phyloP scores from a whole-genome alignment of 805 yeast species.

The Sugiyamaella smithiae region DNA sequence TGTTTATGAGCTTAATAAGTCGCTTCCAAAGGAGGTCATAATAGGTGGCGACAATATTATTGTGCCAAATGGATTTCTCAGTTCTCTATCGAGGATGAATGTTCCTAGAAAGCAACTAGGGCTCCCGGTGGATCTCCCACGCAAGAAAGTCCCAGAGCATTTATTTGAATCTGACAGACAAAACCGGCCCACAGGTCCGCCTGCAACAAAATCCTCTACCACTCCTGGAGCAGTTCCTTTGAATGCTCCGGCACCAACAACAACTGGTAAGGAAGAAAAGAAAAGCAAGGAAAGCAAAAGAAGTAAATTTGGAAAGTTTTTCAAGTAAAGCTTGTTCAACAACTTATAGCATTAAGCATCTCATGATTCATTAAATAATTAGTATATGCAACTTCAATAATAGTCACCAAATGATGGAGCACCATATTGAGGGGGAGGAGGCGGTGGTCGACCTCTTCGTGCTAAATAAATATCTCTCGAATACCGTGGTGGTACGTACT shows the following conservation, averaged over 20 bases:
- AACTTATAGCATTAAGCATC: neutral
- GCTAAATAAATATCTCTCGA: neutral
- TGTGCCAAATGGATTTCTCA: constrained; percentile 38
- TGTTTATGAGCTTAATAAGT: constrained; percentile 63
- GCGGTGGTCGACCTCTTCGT: neutral
- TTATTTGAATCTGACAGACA: constrained; percentile 32
- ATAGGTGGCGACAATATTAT: constrained; percentile 78
- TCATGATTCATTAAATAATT: neutral
- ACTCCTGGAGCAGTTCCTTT: neutral
- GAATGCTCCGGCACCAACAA: constrained; percentile 2
- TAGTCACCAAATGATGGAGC: constrained; percentile 2
- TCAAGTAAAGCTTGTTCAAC: constrained; percentile 12
- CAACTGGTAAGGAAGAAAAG: constrained; percentile 8
- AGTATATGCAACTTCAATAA: neutral
- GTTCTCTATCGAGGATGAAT: constrained; percentile 29
- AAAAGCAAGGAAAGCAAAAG: constrained; percentile 17
- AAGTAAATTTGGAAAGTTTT: constrained; percentile 20
- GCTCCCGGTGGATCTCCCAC: constrained; percentile 33
- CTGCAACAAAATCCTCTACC: constrained; percentile 1
- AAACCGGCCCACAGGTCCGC: constrained; percentile 5
- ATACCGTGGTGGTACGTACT: neutral
- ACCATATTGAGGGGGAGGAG: neutral
- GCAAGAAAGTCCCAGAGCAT: constrained; percentile 30
- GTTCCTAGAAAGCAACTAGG: constrained; percentile 30
- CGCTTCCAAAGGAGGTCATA: constrained; percentile 61